phyloP scores from a whole-genome alignment of 1,139 yeast genomes.

The Arxiozyma heterogenica region DNA sequence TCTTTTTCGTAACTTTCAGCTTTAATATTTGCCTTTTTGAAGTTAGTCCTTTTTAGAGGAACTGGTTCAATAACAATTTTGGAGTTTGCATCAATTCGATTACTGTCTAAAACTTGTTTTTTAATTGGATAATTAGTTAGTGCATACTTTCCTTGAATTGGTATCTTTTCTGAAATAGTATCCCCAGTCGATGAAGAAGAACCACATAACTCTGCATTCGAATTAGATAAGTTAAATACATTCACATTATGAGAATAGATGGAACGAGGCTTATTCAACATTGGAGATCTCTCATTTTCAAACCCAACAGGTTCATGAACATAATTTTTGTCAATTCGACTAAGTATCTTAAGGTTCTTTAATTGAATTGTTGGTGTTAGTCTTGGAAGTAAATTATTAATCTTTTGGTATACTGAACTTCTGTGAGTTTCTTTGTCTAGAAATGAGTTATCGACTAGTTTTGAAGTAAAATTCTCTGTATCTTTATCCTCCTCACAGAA shows the following conservation, averaged over 20 bases:
- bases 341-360: slow-evolving; percentile 19
- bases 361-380: slow-evolving; percentile 21
- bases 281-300: slow-evolving; percentile 22
- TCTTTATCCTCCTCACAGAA: neutral
- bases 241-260: neutral
- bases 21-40: neutral
- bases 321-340: slow-evolving; percentile 16
- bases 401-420: slow-evolving; percentile 22
- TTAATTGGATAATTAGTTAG: slow-evolving; percentile 3
- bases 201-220: neutral
- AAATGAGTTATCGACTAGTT: slow-evolving; percentile 28
- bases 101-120: neutral
- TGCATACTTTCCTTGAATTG: neutral
- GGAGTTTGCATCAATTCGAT: neutral
- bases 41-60: neutral
- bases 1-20: neutral
- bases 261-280: slow-evolving; percentile 9
- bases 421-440: slow-evolving; percentile 28
- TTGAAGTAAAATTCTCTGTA: slow-evolving; percentile 2
- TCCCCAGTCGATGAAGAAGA: neutral
- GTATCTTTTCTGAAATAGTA: neutral
- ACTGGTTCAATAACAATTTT: neutral
- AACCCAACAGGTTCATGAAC: slow-evolving; percentile 5
- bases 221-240: neutral
- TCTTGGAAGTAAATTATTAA: slow-evolving; percentile 2